Evolutionary conservation across 257 asterid species (phyloP), one percentile per base, ranked within the genome.

Genomic region (Solanum megistacrolobum): DNA sequence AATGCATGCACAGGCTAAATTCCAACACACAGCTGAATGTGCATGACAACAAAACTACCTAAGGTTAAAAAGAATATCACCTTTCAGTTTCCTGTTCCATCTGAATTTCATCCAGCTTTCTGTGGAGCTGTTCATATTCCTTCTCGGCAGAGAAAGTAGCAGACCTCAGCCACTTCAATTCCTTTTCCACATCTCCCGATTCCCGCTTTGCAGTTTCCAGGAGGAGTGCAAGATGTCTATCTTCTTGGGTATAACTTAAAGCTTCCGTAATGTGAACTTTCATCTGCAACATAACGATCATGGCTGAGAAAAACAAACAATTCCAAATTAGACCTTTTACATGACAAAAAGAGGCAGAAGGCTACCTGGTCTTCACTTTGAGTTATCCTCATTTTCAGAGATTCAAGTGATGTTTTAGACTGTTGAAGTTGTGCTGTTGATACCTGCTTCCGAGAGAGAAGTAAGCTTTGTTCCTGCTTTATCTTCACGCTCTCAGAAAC

Each of bases 401-500:
- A 89, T 88, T 93, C 96, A 58, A 95, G 92, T 52, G 92, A 93
- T 72, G 91, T 91, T 90, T 91, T 91, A 87, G 91, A 91, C 87
- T 92, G 94, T 89, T 95, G 93, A 87, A 93, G 94, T 90, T 96
- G 98, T 89, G 91, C 92, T 58, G 88, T 88, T 84, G 93, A 91
- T 68, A 90, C 93, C 87, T 94, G 93, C 89, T 95, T 97, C 93
- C 92, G 98, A 35, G 96, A 92, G 78, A 92, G 90, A 89, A 95
- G 91, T 78, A 86, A 39, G 91, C 89, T 94, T 43, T 97, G 98
- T 55, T 96, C 93, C 90, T 97, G 99, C 94, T 96, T 97, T 81
- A 96, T 93, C 92, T 95, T 94, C 91, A 97, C 98, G 88, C 99
- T 97, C 88, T 94, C 98, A 48, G 99, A 97, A 38, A 97, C 99